phyloP scores from a whole-genome alignment of 495 filamentous ascomycete genomes.

The Geoglossum glabrum region DNA sequence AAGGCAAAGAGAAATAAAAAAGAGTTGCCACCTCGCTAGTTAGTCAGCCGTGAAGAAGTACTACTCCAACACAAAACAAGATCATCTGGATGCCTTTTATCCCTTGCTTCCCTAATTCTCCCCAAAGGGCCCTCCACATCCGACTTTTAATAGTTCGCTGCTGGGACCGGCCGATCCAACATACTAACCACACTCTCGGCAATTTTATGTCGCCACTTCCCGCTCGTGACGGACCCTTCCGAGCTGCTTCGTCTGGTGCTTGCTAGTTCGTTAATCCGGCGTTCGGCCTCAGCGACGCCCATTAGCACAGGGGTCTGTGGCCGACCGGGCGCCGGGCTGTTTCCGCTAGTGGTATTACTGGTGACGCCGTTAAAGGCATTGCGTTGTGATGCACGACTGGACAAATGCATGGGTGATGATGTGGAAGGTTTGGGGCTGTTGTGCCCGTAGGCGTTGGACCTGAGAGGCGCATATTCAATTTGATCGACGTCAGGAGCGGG shows the following conservation, averaged over 20 bases:
- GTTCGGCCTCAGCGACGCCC: not conserved
- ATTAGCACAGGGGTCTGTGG: not conserved
- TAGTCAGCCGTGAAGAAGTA: not conserved
- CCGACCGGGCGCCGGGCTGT: not conserved
- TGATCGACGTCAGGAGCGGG: not conserved
- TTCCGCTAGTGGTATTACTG: not conserved
- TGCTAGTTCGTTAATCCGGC: not conserved
- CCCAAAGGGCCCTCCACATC: not conserved
- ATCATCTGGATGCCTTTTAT: not conserved
- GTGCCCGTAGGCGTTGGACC: not conserved
- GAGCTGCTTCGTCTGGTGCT: not conserved
- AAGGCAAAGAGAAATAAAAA: not conserved
- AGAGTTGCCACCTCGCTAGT: not conserved
- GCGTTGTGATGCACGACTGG: not conserved
- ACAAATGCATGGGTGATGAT: not conserved
- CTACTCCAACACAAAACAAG: not conserved
- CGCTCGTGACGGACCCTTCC: not conserved
- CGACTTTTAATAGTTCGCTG: not conserved
- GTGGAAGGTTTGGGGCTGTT: not conserved
- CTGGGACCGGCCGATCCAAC: not conserved
- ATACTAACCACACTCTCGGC: not conserved
- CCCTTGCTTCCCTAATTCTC: not conserved
- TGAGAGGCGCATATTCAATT: not conserved
- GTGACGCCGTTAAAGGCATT: not conserved
- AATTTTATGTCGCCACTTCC: not conserved